A percentile compares a stretch with the other conserved stretches of the same genome.
phyloP scores from a whole-genome alignment of 306 rosid genomes.

The Vigna angularis region DNA sequence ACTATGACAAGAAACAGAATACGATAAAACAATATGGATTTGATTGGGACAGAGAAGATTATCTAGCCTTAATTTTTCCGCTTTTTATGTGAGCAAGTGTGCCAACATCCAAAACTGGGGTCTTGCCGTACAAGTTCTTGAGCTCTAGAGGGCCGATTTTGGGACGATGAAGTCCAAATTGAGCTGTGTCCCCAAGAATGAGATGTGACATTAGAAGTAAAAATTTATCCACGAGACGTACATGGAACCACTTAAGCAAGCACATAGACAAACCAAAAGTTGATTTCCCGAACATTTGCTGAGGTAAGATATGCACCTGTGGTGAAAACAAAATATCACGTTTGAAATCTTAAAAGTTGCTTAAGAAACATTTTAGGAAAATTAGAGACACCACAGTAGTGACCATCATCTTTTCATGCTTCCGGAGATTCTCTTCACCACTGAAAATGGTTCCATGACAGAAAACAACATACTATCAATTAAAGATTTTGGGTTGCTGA shows the following conservation, averaged over 20 bases:
- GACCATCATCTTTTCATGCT: constrained; percentile 42
- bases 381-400: constrained; percentile 23
- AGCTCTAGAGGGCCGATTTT: constrained; percentile 74
- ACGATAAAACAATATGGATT: constrained; percentile 2
- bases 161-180: constrained; percentile 74
- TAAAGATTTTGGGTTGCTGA: constrained; percentile 46
- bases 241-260: constrained; percentile 71
- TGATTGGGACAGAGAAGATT: constrained; percentile 3
- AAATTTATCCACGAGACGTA: constrained; percentile 68
- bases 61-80: constrained; percentile 71
- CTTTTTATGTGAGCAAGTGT: constrained; percentile 66
- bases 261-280: constrained; percentile 78
- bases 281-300: constrained; percentile 83
- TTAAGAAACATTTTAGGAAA: constrained; percentile 31
- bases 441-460: not conserved
- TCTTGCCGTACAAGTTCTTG: constrained; percentile 71
- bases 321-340: not conserved
- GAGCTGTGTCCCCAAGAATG: constrained; percentile 76
- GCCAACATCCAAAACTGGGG: constrained; percentile 91
- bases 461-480: constrained; percentile 16
- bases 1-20: constrained; percentile 11
- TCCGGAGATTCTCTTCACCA: constrained; percentile 13
- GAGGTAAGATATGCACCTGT: constrained; percentile 88
- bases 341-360: not conserved
- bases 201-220: constrained; percentile 67